Percentiles rank a stretch among this genome's conserved stretches.
Conservation (phyloP, 176 grass and related monocot species). For the Oryza longistaminata region DNA sequence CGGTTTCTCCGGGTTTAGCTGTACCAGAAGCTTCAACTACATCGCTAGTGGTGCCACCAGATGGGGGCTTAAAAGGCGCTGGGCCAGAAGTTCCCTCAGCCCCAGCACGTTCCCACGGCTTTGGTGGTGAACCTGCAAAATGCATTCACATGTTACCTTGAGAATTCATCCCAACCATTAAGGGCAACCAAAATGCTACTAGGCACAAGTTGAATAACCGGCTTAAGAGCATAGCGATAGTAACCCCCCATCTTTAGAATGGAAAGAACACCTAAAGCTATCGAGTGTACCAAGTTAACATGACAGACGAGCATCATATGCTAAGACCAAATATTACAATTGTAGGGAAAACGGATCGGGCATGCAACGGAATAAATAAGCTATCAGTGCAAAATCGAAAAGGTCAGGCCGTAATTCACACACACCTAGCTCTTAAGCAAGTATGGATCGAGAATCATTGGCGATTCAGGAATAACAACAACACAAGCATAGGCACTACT, state of each 20-base stretch:
- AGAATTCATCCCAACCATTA: background rate
- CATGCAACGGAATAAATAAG: too few relatives aligned
- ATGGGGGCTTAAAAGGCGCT: slow-evolving; percentile 72
- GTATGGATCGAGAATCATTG: too few relatives aligned
- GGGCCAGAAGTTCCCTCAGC: slow-evolving; percentile 55
- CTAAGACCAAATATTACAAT: background rate
- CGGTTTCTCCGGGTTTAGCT: slow-evolving; percentile 78
- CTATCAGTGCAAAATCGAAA: too few relatives aligned
- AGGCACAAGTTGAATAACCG: background rate
- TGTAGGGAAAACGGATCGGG: too few relatives aligned
- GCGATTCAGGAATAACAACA: too few relatives aligned
- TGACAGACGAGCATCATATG: too few relatives aligned
- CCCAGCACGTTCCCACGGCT: slow-evolving; percentile 80
- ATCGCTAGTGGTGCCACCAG: slow-evolving; percentile 78
- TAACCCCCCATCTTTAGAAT: background rate
- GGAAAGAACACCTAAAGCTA: background rate
- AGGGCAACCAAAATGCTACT: background rate
- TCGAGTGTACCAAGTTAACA: too few relatives aligned
- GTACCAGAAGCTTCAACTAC: slow-evolving; percentile 88
- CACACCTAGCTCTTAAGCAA: too few relatives aligned
- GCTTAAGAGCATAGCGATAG: background rate
- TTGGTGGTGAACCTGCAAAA: slow-evolving; percentile 60
- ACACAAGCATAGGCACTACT: too few relatives aligned
- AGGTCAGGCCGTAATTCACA: too few relatives aligned
- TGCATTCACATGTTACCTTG: background rate